Evolutionary conservation across 2,329 filamentous ascomycete species (phyloP), one percentile per base, ranked within the genome.

Genomic region (Phoma sp.): DNA sequence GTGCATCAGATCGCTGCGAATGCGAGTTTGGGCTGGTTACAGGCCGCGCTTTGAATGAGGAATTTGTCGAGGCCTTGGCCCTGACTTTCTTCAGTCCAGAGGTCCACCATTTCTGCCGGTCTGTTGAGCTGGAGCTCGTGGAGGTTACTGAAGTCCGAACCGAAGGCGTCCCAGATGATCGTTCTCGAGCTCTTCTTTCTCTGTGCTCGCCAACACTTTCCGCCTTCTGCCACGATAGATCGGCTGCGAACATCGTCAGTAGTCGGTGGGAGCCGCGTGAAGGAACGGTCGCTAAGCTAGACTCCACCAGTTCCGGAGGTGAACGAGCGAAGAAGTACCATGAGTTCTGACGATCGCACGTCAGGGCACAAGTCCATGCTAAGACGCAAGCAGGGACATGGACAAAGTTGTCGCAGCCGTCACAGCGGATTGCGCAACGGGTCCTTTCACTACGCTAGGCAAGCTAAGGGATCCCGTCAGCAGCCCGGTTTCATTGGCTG

Each of bases 121-220:
- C 69, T 19, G 57, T 58, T 4, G 57, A 57, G 17, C 66, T 56
- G 8, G 71, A 74, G 24, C 63, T 67, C 48, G 58, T 60, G n/a
- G 65, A 67, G 32, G 60, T 70, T 33, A 46, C 60, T 4, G 67
- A 67, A 21, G 69, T 72, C 45, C 54, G 68, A 39, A 70, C 44
- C 1, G 73, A 74, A 8, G 59, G 57, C 17, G 69, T 60, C 15
- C 63, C 58, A 32, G 48, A 56, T 19, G 67, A 55, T n/a, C 60
- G 61, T 52, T 74, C 64, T 50, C 60, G 64, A 24, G 67, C 67
- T 43, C 69, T 74, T 36, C 75, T 65, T 53, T 76, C 70, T 52
- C 62, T 68, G 9, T 73, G 69, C 55, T 74, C 61, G n/a, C 75
- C 75, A 36, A 77, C 70, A 39, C 65, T 74, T 58, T 76, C 74